A percentile compares a stretch with the other conserved stretches of the same genome.
Evolutionary conservation across 78 protist species (phyloP).

Genomic region (Emiliania huxleyi): DNA sequence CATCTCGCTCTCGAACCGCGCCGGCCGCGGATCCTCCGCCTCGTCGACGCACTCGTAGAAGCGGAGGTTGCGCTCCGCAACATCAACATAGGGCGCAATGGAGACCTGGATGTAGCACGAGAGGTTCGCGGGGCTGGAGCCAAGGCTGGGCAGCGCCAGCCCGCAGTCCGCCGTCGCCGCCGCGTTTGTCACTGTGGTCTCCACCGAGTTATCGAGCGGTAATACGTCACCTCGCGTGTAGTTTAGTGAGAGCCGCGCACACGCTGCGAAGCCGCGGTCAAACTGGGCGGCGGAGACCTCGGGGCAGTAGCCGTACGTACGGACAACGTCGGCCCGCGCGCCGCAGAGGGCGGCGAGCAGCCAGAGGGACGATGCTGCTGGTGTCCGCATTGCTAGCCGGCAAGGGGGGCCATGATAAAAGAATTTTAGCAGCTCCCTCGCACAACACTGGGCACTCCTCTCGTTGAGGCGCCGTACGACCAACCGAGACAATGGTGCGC

Average conservation of each 20-base stretch:
- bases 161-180: not conserved
- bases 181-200: not conserved
- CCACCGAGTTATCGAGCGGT: not conserved
- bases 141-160: not conserved
- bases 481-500: no score
- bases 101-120: not conserved
- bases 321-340: no score
- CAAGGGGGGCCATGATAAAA: no score
- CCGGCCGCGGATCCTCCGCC: not conserved
- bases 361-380: no score
- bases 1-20: not conserved
- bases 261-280: not conserved
- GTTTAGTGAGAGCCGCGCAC: not conserved
- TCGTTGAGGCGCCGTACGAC: no score
- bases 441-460: no score
- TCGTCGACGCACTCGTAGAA: not conserved
- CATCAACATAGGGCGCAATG: not conserved
- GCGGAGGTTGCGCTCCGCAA: not conserved
- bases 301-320: not conserved
- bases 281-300: not conserved
- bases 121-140: not conserved
- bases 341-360: no score
- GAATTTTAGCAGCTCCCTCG: no score
- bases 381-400: no score
- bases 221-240: not conserved